Percentiles rank a stretch among this genome's conserved stretches.
phyloP scores from a whole-genome alignment of 805 yeast species.

The Pichia eremophila region DNA sequence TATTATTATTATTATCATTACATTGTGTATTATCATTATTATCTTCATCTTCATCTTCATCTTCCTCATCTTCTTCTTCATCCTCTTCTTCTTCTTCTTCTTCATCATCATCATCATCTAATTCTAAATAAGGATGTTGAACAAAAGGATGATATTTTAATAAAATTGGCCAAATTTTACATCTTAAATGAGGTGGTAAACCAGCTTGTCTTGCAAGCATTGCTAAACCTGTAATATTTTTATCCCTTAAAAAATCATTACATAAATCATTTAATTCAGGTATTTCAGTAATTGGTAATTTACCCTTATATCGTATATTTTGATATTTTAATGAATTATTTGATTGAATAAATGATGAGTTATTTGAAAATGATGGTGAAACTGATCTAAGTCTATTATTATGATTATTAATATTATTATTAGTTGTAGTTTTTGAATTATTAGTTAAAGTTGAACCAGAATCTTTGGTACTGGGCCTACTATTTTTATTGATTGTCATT shows the following conservation, averaged over 20 bases:
- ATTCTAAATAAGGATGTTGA: constrained; percentile 58
- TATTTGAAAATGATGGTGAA: constrained; percentile 3
- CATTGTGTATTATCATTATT: neutral
- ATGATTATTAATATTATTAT: neutral
- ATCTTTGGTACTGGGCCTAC: neutral
- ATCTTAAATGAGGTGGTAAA: constrained; percentile 72
- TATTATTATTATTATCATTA: neutral
- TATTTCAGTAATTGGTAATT: constrained; percentile 36
- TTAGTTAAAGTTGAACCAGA: neutral
- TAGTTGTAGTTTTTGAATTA: neutral
- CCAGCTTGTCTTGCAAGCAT: constrained; percentile 75
- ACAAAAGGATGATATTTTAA: constrained; percentile 82
- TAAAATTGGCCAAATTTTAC: constrained; percentile 76
- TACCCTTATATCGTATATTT: constrained; percentile 24
- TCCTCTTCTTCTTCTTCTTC: constrained; percentile 23
- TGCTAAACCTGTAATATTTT: constrained; percentile 70
- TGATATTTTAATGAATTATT: constrained; percentile 13
- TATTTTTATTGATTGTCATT: neutral
- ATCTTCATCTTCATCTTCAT: constrained; percentile 13
- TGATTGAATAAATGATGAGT: constrained; percentile 4
- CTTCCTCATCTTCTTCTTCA: constrained; percentile 9
- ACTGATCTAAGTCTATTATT: neutral
- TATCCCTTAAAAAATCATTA: constrained; percentile 42
- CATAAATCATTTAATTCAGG: constrained; percentile 47
- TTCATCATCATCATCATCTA: constrained; percentile 39